Evolutionary conservation across 257 asterid genomes (phyloP).

Genomic region (Paraleonurus japonicus): DNA sequence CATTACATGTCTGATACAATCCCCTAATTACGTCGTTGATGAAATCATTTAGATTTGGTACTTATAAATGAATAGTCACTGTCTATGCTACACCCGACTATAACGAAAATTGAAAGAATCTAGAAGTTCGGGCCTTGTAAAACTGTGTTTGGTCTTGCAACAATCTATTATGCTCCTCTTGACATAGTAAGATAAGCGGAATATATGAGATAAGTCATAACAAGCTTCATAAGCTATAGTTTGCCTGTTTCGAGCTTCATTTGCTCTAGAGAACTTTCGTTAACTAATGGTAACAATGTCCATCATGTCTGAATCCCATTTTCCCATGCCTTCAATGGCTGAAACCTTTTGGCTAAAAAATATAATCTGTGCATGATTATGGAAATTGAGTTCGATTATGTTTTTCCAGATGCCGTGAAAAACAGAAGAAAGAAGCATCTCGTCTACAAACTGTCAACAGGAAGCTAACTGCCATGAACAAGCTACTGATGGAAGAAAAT

Average conservation of each 20-base stretch:
- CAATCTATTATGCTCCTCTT: neutral
- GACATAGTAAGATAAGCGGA: neutral
- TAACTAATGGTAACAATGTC: neutral
- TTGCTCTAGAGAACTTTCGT: neutral
- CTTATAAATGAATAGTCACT: neutral
- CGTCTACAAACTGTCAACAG: constrained; percentile 71
- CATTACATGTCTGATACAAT: neutral
- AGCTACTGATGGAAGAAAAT: constrained; percentile 85
- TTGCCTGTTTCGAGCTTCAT: neutral
- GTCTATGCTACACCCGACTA: neutral
- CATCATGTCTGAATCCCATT: neutral
- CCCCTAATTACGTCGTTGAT: neutral
- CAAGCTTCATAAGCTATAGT: neutral
- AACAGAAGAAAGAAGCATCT: constrained; percentile 80
- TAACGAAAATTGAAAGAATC: neutral
- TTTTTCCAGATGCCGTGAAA: constrained; percentile 70
- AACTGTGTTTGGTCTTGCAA: neutral
- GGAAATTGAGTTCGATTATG: neutral
- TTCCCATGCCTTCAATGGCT: neutral
- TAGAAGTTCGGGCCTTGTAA: neutral
- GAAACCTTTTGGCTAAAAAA: neutral
- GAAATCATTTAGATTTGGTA: neutral
- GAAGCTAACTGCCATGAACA: constrained; percentile 82
- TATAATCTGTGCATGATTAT: neutral
- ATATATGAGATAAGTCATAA: neutral